These are phyloP conservation scores for Hemisphaericaspora lyxosophila DNA, from an alignment of 1,139 yeast genomes.

Conservation along the genomic window DNA sequence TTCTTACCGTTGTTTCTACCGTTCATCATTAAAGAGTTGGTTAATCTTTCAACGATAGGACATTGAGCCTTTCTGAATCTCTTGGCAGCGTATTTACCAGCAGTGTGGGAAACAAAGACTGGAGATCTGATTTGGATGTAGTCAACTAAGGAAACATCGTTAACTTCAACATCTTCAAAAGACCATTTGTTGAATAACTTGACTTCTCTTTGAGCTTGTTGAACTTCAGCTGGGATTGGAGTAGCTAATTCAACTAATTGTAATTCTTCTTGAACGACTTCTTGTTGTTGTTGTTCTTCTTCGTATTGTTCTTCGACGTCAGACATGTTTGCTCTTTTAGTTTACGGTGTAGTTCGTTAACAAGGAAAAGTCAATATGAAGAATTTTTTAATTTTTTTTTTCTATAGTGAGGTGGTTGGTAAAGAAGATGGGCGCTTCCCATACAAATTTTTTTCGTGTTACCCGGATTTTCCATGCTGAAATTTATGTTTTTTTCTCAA, in stretches of 20 bases:
- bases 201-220: conserved; percentile 94
- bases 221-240: conserved; percentile 94
- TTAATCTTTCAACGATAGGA: conserved; percentile 98
- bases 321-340: conserved; percentile 34
- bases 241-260: conserved; percentile 87
- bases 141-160: conserved; percentile 97
- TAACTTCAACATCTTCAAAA: conserved; percentile 94
- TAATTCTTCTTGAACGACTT: conserved; percentile 72
- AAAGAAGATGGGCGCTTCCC: conserved; percentile 1
- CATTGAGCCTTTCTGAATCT: conserved; percentile 99
- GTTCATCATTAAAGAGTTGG: conserved; percentile 99
- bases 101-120: conserved; percentile 98
- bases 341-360: conserved; percentile 1
- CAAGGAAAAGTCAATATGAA: conserved; percentile 4
- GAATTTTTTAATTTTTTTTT: conserved; percentile 6
- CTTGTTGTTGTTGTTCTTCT: conserved; percentile 34
- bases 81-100: conserved; percentile 99
- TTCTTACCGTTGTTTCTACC: conserved; percentile 99
- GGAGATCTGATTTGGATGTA: conserved; percentile 98
- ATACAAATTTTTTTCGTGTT: conserved; percentile 1
- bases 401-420: conserved; percentile 3
- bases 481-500: conserved; percentile 6
- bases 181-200: conserved; percentile 99
- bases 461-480: conserved; percentile 13
- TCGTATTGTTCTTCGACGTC: conserved; percentile 52